Base-by-base conservation (phyloP, 805 yeast genomes). In the Candida sonorensis region DNA sequence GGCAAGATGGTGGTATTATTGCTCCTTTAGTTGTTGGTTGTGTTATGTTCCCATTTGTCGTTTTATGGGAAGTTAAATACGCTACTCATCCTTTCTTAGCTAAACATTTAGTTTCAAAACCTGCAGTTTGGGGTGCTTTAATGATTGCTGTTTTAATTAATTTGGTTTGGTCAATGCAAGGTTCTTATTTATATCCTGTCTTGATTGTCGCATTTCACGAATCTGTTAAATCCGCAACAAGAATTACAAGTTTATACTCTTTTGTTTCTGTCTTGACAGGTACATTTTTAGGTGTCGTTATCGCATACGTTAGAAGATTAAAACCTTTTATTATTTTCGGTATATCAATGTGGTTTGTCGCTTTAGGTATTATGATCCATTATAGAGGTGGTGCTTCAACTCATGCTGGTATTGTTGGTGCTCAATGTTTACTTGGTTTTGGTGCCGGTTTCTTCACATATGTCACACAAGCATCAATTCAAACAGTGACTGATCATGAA, bases 381-480 rank as follows among this genome's bases (percentile, higher is more conserved):
- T 81, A 50, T 59, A 66, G 87, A 51, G 75, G 77, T 26, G 64
- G 56, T 34, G 54, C 58, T 25, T 50, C 56, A 26, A 64, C 75
- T 16, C 58, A 62, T 29, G 45, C 63, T 27, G 87, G 86, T 42
- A 63, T 80, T 35, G 73, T 81, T 51, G 87, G 80, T 11, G 72
- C 79, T 5, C 64, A 74, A 42, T 70, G 78, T 49, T 49, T 81
- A 13, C 55, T 77, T 42, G 88, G 88, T 44, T 67, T 81, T 36
- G 87, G 85, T 45, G 83, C 83, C 27, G 84, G 84, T 12, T 72
- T 80, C 53, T 76, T 79, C 62, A 75, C 81, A 11, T 77, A 76
- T 46, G 67, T 81, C 4, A 64, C 76, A 9, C 81, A 75, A 49
- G 75, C 74, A 5, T 67, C 81, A 26, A 67, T 75, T 40, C 76